Evolutionary conservation across 768 basidiomycete genomes (phyloP).

Genomic region (Hygrophorus pudorinus): DNA sequence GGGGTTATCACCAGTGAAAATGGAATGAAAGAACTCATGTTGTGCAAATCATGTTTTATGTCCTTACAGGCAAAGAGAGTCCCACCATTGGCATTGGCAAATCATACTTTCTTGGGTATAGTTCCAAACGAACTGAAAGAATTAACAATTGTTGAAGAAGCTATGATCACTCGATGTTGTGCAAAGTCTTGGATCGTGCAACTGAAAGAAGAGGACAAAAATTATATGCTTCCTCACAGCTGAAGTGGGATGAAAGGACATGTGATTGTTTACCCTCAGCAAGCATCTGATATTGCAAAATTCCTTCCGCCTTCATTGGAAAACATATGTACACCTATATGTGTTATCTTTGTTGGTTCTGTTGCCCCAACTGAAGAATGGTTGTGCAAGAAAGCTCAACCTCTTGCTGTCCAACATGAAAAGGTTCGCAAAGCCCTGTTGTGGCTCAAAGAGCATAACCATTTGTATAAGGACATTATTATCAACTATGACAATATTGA

Average conservation of each 20-base stretch:
- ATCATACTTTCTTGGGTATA: constrained; percentile 19
- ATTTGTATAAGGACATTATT: constrained; percentile 20
- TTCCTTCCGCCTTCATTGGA: constrained; percentile 26
- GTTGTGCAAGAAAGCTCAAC: constrained; percentile 24
- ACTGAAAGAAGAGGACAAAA: constrained; percentile 17
- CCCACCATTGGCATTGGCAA: constrained; percentile 22
- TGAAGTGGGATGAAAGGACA: constrained; percentile 29
- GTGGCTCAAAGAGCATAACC: constrained; percentile 30
- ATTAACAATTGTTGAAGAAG: constrained; percentile 27
- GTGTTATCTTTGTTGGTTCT: constrained; percentile 31
- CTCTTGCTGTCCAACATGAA: constrained; percentile 21
- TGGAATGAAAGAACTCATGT: not conserved
- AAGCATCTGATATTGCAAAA: constrained; percentile 15
- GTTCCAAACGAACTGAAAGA: constrained; percentile 20
- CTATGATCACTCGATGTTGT: constrained; percentile 27
- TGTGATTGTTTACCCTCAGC: constrained; percentile 31
- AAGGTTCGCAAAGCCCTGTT: constrained; percentile 21
- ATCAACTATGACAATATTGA: constrained; percentile 17
- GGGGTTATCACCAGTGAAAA: constrained; percentile 1
- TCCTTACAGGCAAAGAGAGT: constrained; percentile 8
- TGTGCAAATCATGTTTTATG: constrained; percentile 16
- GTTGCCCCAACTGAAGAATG: constrained; percentile 17
- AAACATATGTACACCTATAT: constrained; percentile 25
- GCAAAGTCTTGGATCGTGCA: constrained; percentile 28
- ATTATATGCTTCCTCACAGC: not conserved